These are phyloP conservation scores for Fomitopsis pinicola DNA, from an alignment of 1,284 basidiomycete genomes.

Conservation along the genomic window DNA sequence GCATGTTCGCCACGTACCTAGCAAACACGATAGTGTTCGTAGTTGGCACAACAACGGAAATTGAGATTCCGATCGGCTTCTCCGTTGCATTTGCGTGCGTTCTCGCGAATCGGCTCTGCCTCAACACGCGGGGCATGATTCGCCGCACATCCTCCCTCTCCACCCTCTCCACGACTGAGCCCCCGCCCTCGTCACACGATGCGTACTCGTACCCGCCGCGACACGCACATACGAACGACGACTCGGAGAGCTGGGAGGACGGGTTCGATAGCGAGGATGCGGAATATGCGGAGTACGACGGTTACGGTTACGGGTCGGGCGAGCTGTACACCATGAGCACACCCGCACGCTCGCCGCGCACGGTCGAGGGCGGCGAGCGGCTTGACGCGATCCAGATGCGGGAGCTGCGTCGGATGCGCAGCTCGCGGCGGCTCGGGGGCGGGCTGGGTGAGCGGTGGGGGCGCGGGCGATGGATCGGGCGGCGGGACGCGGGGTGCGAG, in stretches of 20 bases:
- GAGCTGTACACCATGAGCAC: conserved; percentile 2
- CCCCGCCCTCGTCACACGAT: background rate
- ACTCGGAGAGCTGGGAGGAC: background rate
- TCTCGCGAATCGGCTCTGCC: conserved; percentile 48
- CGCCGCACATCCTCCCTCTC: conserved; percentile 6
- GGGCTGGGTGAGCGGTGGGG: background rate
- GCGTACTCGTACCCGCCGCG: background rate
- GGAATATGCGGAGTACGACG: background rate
- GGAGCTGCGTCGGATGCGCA: conserved; percentile 34
- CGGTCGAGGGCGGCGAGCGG: conserved; percentile 10
- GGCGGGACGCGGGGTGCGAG: background rate
- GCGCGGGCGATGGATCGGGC: background rate
- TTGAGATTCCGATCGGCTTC: conserved; percentile 54
- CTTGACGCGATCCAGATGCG: conserved; percentile 38
- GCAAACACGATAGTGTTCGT: conserved; percentile 50
- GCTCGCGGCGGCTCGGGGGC: conserved; percentile 11
- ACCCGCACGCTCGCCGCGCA: background rate
- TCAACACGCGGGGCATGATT: conserved; percentile 47
- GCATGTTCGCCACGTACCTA: conserved; percentile 52
- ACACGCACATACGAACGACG: background rate
- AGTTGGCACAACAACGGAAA: conserved; percentile 32
- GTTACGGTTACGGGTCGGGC: conserved; percentile 7
- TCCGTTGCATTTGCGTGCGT: conserved; percentile 54
- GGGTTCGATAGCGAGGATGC: background rate
- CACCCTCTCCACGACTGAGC: no score